Percentiles rank a stretch among this genome's conserved stretches.
Conservation (phyloP, 306 rosid species). For the Geum urbanum region DNA sequence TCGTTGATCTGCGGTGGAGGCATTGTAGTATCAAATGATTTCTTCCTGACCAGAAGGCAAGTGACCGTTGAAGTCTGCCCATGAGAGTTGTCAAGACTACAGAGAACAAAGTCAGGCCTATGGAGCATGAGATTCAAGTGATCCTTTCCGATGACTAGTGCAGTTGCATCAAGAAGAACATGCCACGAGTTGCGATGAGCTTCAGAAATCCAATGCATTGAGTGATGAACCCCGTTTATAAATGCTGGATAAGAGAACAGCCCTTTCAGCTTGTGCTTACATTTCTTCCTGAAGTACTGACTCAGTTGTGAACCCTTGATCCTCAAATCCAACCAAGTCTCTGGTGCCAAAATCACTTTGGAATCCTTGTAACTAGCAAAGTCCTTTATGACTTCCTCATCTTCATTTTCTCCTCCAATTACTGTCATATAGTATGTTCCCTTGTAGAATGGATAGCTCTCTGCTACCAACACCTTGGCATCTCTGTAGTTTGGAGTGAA, state of each 20-base stretch:
- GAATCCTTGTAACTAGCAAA: conserved; percentile 70
- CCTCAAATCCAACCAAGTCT: conserved; percentile 72
- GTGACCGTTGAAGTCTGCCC: conserved; percentile 72
- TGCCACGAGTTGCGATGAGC: conserved; percentile 91
- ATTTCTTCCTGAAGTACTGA: conserved; percentile 75
- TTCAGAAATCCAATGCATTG: conserved; percentile 87
- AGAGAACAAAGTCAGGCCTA: conserved; percentile 77
- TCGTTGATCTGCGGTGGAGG: conserved; percentile 52
- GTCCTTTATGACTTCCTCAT: conserved; percentile 54
- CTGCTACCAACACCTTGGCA: conserved; percentile 75
- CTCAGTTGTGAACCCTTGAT: conserved; percentile 81
- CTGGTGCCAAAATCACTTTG: conserved; percentile 59
- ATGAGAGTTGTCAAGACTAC: conserved; percentile 63
- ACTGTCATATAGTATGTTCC: conserved; percentile 64
- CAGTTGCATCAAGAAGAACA: conserved; percentile 83
- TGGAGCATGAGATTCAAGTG: conserved; percentile 61
- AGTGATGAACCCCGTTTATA: conserved; percentile 54
- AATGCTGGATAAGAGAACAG: conserved; percentile 71
- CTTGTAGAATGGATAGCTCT: conserved; percentile 69
- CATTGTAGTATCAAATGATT: conserved; percentile 58
- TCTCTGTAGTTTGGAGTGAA: conserved; percentile 63
- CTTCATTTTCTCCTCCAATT: conserved; percentile 39
- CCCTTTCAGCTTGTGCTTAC: conserved; percentile 74
- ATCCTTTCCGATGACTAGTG: conserved; percentile 59
- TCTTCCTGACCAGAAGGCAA: conserved; percentile 74